phyloP scores from a whole-genome alignment of 306 rosid species.

The Prunus dulcis region DNA sequence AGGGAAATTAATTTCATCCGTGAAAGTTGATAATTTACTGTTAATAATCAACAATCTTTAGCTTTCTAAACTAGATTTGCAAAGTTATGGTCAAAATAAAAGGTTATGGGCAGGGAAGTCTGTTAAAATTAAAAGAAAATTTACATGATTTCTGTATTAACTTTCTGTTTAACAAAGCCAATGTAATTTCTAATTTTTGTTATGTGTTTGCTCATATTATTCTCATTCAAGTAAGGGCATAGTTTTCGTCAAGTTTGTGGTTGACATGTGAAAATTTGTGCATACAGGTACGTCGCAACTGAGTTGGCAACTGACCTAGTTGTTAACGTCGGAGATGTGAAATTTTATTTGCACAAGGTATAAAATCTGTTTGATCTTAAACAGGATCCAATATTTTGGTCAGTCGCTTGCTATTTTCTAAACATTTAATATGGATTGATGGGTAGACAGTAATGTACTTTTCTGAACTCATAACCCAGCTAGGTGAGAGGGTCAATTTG shows the following conservation, averaged over 20 bases:
- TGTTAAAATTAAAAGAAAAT: slow-evolving; percentile 3
- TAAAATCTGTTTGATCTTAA: slow-evolving; percentile 25
- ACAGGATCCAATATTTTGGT: slow-evolving; percentile 12
- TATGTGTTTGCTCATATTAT: neutral
- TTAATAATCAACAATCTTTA: neutral
- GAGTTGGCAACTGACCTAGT: slow-evolving; percentile 74
- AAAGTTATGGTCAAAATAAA: neutral
- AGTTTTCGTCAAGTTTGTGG: slow-evolving; percentile 18
- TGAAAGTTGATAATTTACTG: neutral
- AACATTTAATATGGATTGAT: neutral
- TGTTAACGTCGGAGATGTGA: slow-evolving; percentile 65
- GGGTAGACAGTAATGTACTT: neutral
- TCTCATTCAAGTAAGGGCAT: neutral
- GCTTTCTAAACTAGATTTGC: neutral
- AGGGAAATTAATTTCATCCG: neutral
- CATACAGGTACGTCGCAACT: slow-evolving; percentile 64
- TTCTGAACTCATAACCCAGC: neutral
- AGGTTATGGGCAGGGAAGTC: neutral
- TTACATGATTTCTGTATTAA: neutral
- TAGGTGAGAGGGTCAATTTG: neutral
- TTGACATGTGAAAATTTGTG: slow-evolving; percentile 21
- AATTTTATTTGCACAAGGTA: slow-evolving; percentile 94
- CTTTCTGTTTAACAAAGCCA: neutral
- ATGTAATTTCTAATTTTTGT: neutral
- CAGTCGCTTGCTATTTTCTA: neutral